These are phyloP conservation scores for Carex myosuroides DNA, from an alignment of 176 grass and related monocot species.

Conservation along the genomic window DNA sequence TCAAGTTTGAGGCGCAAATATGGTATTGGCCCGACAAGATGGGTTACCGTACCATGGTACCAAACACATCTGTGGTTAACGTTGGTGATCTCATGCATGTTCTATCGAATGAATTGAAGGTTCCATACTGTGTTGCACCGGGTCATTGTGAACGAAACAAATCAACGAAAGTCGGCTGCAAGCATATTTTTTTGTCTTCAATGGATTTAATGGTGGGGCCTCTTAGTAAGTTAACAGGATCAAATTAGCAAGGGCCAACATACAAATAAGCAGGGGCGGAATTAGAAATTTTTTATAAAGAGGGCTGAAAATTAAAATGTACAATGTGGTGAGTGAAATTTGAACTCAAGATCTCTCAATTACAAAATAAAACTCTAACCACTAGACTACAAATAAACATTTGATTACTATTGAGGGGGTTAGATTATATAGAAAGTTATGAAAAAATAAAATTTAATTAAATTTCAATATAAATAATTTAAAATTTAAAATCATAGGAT, in stretches of 20 bases:
- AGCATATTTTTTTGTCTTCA: slow-evolving; percentile 31
- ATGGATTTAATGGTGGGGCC: slow-evolving; percentile 23
- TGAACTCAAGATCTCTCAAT: too few relatives aligned
- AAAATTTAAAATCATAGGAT: too few relatives aligned
- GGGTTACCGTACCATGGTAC: slow-evolving; percentile 42
- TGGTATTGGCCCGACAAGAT: slow-evolving; percentile 14
- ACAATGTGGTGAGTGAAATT: too few relatives aligned
- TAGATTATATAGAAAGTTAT: too few relatives aligned
- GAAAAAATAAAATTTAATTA: too few relatives aligned
- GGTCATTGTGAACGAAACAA: slow-evolving; percentile 40
- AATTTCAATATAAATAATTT: too few relatives aligned
- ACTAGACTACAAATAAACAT: too few relatives aligned
- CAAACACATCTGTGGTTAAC: slow-evolving; percentile 29
- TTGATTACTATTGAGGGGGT: too few relatives aligned
- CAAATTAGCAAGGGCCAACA: background rate
- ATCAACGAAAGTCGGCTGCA: slow-evolving; percentile 29
- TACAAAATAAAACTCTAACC: too few relatives aligned
- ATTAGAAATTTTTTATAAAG: too few relatives aligned
- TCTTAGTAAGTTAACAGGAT: background rate
- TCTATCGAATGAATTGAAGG: slow-evolving; percentile 46
- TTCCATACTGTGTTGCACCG: slow-evolving; percentile 48
- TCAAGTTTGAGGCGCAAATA: slow-evolving; percentile 37
- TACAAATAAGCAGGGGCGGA: background rate
- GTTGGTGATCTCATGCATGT: slow-evolving; percentile 48
- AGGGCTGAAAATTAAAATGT: too few relatives aligned